A percentile compares a stretch with the other conserved stretches of the same genome.
Conservation (phyloP, 1,139 yeast species). For the Eremothecium sinecaudum region DNA sequence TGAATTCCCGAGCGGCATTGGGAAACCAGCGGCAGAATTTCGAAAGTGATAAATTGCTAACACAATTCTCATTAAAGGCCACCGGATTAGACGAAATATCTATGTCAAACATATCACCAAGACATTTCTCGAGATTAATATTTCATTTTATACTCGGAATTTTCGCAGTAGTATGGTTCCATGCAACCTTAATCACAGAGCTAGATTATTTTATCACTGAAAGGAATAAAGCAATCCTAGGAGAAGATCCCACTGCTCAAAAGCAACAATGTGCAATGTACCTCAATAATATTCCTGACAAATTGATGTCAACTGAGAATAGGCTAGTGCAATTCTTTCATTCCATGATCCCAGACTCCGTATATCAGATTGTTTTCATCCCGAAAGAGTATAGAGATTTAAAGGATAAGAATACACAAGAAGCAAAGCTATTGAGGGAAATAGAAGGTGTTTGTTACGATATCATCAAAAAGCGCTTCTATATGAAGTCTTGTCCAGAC, state of each 20-base stretch:
- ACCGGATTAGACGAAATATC: slow-evolving; percentile 51
- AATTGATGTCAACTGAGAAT: slow-evolving; percentile 29
- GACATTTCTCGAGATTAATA: slow-evolving; percentile 38
- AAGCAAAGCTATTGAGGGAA: slow-evolving; percentile 31
- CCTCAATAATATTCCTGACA: slow-evolving; percentile 41
- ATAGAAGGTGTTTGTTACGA: slow-evolving; percentile 36
- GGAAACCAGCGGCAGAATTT: slow-evolving; percentile 2
- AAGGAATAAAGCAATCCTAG: slow-evolving; percentile 33
- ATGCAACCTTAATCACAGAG: slow-evolving; percentile 43
- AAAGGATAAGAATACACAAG: slow-evolving; percentile 27
- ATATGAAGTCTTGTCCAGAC: background rate
- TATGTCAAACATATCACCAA: slow-evolving; percentile 48
- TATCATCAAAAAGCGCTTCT: slow-evolving; percentile 9
- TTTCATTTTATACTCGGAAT: slow-evolving; percentile 49
- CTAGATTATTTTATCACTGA: slow-evolving; percentile 35
- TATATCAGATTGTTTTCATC: slow-evolving; percentile 43
- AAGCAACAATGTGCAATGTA: slow-evolving; percentile 37
- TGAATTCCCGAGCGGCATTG: slow-evolving; percentile 12
- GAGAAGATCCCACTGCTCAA: slow-evolving; percentile 29
- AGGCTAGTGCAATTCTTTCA: slow-evolving; percentile 30
- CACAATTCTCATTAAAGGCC: slow-evolving; percentile 21
- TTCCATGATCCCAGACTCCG: slow-evolving; percentile 20
- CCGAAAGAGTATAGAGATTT: slow-evolving; percentile 33
- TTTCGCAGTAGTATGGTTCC: slow-evolving; percentile 45
- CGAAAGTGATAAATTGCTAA: slow-evolving; percentile 24